Evolutionary conservation across 2,329 filamentous ascomycete genomes (phyloP).

Genomic region (Monilinia laxa): DNA sequence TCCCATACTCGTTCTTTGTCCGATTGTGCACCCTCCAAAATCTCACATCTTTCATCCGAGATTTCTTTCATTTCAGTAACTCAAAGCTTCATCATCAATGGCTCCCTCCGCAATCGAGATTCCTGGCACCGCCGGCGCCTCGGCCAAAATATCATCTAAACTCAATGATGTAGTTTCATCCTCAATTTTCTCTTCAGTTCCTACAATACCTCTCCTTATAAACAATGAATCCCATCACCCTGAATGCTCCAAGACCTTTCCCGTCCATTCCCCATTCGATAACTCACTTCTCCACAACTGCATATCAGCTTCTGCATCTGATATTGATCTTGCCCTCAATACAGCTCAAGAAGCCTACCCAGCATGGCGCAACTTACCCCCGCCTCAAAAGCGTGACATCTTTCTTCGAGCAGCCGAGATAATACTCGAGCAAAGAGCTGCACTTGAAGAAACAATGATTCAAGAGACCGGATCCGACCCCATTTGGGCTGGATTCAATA

Average conservation of each 20-base stretch:
- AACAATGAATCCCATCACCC: constrained; percentile 46
- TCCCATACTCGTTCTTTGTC: neutral
- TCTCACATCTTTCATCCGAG: neutral
- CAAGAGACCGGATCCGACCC: constrained; percentile 49
- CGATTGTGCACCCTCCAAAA: no score
- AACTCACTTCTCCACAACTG: constrained; percentile 55
- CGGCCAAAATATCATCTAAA: neutral
- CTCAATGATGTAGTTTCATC: neutral
- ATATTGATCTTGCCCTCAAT: constrained; percentile 53
- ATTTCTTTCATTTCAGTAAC: neutral
- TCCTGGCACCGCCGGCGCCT: neutral
- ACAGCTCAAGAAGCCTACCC: constrained; percentile 66
- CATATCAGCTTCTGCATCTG: constrained; percentile 54
- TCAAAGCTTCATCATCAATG: neutral
- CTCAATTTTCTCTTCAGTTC: constrained; percentile 6
- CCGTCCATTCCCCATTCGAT: constrained; percentile 56
- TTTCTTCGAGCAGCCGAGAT: constrained; percentile 68
- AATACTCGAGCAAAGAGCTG: constrained; percentile 51
- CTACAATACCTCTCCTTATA: constrained; percentile 46
- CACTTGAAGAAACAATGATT: constrained; percentile 60
- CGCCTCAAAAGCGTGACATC: constrained; percentile 63
- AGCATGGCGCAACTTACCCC: constrained; percentile 64
- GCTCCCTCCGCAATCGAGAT: neutral
- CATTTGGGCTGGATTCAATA: constrained; percentile 45
- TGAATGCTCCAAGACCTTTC: constrained; percentile 49